Evolutionary conservation across 176 grass and related monocot species (phyloP), one percentile per base, ranked within the genome.

Genomic region (Typha latifolia): DNA sequence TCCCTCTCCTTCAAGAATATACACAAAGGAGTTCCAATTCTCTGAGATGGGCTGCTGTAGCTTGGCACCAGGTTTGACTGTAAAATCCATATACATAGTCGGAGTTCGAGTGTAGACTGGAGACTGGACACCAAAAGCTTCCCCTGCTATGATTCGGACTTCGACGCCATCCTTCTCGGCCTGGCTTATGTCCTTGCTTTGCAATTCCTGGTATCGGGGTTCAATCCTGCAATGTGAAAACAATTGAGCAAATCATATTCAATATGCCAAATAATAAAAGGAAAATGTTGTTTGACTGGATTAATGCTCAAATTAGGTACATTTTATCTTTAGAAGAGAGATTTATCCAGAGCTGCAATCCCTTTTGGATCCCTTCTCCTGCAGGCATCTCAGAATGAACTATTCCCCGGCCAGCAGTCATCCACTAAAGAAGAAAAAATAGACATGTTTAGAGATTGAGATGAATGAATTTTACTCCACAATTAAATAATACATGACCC

Each of bases 331-430:
- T 90, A 18, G 91, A 75, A 15, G 91, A 71, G 32, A 96, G 91
- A 76, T 96, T 90, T 71, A 96, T 90, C 91, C 87, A 96, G 20
- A 96, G 84, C 63, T 96, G 91, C 4, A 96, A 76, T 3, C 91
- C 91, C 47, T 87, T 90, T 14, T 90, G 84, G 26, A 87, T 81
- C 0, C 84, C 91, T 12, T 69, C 81, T 0, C 71, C 81, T 14
- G 81, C 86, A 0, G 86, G 86, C 90, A 90, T 87, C 79, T 95
- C 86, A 0, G 86, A 95, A 76, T 95, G 90, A 64, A 90, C 81
- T 32, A 95, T 90, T 12, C 90, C 84, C 0, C 90, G 84, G 0
- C 90, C 86, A 0, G 90, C 86, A 1, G 91, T 90, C 87, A 96
- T 96, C 91, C 91, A 90, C 87, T 96, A 76, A 31, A 78, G 64